Base-by-base conservation (phyloP, 2,329 filamentous ascomycete genomes). In the Mycogone perniciosa region DNA sequence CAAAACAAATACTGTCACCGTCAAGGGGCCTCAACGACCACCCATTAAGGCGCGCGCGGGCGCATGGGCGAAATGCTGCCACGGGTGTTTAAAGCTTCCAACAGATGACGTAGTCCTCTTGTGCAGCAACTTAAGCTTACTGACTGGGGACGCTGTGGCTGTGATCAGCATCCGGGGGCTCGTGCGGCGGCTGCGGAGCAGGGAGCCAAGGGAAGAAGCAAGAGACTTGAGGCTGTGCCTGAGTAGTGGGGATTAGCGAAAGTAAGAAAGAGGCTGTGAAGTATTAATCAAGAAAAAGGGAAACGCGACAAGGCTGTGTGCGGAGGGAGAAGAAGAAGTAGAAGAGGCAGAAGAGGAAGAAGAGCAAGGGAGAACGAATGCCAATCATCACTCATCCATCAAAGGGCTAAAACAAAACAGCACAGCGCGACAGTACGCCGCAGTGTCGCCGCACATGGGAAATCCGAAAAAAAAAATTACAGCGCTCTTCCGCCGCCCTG, bases 11-110 rank as follows among this genome's bases (percentile, higher is more conserved):
- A 30, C 27, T 31, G 30, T 34, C 29, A 30, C 50, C 48, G 37
- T 54, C 44, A 45, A 54, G 44, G 52, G 52, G 52, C 44, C 52
- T 48, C 39, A 34, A 44, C 47, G 48, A 51, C 30, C 48, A 51
- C 52, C 48, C 52, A 44, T 48, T 44, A 31, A 54, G 46, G 46
- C 46, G 46, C 50, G 50, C 46, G 46, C 45, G 33, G 33, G 33
- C 50, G 44, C 45, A 48, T 48, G 50, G 50, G 49, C 43, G 50
- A 48, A 43, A 40, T 41, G 39, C 46, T 41, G 44, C 39, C 37
- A 39, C 5, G 5, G 30, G 45, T 35, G 38, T 35, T 20, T 41
- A 46, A 29, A 46, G 41, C 41, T 42, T 49, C 42, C 8, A 49
- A 13, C 40, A 39, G 37, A 49, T 49, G 51, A 53, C 46, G 50